These are phyloP conservation scores for Diplotaxis tenuifolia DNA, from an alignment of 345 rosid species.

Conservation along the genomic window DNA sequence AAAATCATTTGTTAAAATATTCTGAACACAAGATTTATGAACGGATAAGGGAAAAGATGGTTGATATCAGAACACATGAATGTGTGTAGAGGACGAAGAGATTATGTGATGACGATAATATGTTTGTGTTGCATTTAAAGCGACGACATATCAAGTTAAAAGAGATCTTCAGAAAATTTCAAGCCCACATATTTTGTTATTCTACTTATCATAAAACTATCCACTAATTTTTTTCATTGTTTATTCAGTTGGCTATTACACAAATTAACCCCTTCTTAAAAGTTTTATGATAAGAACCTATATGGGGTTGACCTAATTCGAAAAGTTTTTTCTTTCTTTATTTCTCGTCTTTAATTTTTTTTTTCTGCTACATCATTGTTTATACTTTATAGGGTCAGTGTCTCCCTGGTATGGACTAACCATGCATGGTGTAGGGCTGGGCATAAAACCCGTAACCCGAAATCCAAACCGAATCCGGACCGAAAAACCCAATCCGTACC, in stretches of 20 bases:
- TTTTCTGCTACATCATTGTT: background rate
- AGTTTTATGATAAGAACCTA: too few relatives aligned
- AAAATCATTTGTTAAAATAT: background rate
- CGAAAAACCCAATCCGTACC: too few relatives aligned
- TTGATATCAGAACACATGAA: conserved; percentile 17
- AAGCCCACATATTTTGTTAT: conserved; percentile 17
- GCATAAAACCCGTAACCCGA: too few relatives aligned
- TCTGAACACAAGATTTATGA: conserved; percentile 10
- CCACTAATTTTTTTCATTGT: background rate
- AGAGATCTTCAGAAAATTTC: conserved; percentile 9
- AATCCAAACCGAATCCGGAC: too few relatives aligned
- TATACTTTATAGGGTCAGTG: background rate
- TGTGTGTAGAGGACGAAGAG: conserved; percentile 22
- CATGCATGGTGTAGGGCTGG: too few relatives aligned
- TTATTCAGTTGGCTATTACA: too few relatives aligned
- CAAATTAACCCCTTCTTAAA: too few relatives aligned
- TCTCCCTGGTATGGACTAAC: conserved; percentile 4
- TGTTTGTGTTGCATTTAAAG: conserved; percentile 36
- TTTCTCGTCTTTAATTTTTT: background rate
- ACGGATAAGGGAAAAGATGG: conserved; percentile 23
- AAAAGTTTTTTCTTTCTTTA: background rate
- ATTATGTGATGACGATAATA: conserved; percentile 33
- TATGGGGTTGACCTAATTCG: conserved; percentile 4
- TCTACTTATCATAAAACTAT: background rate
- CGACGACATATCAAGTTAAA: conserved; percentile 25